Conservation (phyloP, 768 basidiomycete genomes). For the Thelephora aurantiotincta region DNA sequence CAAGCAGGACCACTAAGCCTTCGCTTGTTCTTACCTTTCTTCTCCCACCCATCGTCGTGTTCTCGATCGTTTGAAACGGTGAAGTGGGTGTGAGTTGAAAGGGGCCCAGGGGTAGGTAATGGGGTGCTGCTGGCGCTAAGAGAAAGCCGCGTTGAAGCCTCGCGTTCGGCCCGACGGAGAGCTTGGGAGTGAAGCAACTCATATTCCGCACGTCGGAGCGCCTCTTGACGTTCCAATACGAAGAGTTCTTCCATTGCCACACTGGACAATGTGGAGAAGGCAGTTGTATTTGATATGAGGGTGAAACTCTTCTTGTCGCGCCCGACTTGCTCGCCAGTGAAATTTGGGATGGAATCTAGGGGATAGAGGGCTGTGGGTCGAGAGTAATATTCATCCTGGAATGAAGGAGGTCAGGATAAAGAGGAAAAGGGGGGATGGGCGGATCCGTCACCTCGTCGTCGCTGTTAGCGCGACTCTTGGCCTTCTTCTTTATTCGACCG, state of each 20-base stretch:
- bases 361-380: constrained; percentile 21
- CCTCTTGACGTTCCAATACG: constrained; percentile 78
- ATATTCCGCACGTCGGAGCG: constrained; percentile 74
- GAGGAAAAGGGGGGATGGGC: background rate
- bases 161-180: constrained; percentile 49
- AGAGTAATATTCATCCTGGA: constrained; percentile 23
- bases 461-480: constrained; percentile 62
- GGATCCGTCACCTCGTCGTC: constrained; percentile 64
- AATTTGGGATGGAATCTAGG: constrained; percentile 9
- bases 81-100: constrained; percentile 20
- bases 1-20: background rate
- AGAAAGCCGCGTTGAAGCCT: constrained; percentile 23
- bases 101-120: constrained; percentile 26
- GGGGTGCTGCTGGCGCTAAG: constrained; percentile 65
- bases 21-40: background rate
- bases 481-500: constrained; percentile 54
- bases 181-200: constrained; percentile 48
- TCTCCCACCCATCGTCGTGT: constrained; percentile 13
- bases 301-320: constrained; percentile 4
- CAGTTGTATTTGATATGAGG: constrained; percentile 22
- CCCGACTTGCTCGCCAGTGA: constrained; percentile 3
- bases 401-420: constrained; percentile 3
- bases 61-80: constrained; percentile 22
- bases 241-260: constrained; percentile 84
- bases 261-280: constrained; percentile 56